Evolutionary conservation across 768 basidiomycete genomes (phyloP).

Genomic region (Trametopsis cervina): DNA sequence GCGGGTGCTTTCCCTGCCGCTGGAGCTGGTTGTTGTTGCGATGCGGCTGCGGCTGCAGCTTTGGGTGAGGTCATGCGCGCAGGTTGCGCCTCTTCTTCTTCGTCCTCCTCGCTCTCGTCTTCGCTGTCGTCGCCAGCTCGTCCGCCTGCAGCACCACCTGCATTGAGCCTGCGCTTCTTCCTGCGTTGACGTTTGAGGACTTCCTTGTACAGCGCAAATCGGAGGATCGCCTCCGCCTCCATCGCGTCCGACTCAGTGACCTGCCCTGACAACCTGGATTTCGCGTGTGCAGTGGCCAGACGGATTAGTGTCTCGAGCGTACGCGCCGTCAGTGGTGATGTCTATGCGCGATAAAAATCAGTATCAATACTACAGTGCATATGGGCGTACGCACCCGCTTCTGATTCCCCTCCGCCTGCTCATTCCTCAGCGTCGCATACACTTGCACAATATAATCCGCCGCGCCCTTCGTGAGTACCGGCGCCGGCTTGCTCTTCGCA

Average conservation of each 20-base stretch:
- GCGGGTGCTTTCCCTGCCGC: conserved; percentile 24
- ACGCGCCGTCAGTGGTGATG: conserved; percentile 95
- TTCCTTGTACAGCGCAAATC: conserved; percentile 97
- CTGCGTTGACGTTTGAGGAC: conserved; percentile 74
- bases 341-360: conserved; percentile 51
- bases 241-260: conserved; percentile 82
- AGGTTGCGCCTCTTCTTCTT: conserved; percentile 41
- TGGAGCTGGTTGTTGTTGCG: conserved; percentile 43
- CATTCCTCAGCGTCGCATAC: conserved; percentile 88
- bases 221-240: conserved; percentile 90
- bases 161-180: conserved; percentile 85
- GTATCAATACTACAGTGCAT: neutral
- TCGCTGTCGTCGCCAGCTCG: conserved; percentile 41
- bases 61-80: conserved; percentile 45
- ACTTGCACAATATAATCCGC: conserved; percentile 91
- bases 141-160: conserved; percentile 40
- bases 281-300: conserved; percentile 95
- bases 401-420: conserved; percentile 82
- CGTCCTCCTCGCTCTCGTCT: conserved; percentile 37
- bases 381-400: conserved; percentile 54
- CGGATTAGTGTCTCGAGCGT: conserved; percentile 98
- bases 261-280: conserved; percentile 80
- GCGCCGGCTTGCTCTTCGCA: conserved; percentile 82
- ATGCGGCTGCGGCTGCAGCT: conserved; percentile 35
- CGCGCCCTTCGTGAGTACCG: conserved; percentile 85